These are phyloP conservation scores for Crithidia mellificae DNA, from an alignment of 208 protist genomes.

Conservation along the genomic window DNA sequence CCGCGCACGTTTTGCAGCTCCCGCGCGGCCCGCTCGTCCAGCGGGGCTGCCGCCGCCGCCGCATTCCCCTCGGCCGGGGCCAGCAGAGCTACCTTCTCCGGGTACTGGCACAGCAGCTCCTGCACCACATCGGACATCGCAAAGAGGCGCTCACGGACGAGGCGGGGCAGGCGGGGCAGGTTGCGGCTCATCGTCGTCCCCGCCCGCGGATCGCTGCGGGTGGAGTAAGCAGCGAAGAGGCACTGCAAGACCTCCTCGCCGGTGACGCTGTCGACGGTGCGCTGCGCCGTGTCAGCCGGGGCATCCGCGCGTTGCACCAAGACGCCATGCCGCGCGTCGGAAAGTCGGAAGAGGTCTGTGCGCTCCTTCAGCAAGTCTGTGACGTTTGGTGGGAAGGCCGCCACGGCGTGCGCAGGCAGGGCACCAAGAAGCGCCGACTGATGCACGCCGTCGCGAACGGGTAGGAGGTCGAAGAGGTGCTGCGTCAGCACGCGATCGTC, in stretches of 20 bases:
- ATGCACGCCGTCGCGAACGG: constrained; percentile 35
- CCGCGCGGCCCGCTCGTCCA: constrained; percentile 16
- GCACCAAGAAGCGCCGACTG: constrained; percentile 31
- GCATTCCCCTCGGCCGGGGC: not conserved
- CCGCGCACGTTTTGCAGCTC: constrained; percentile 32
- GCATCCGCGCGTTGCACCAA: constrained; percentile 77
- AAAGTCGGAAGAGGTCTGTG: constrained; percentile 26
- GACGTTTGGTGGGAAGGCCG: constrained; percentile 32
- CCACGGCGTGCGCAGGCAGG: constrained; percentile 30
- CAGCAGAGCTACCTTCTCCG: constrained; percentile 77
- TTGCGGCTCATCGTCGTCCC: constrained; percentile 70
- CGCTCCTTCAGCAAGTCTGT: constrained; percentile 25
- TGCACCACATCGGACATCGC: constrained; percentile 58
- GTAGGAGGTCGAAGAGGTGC: constrained; percentile 75
- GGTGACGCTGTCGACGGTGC: constrained; percentile 34
- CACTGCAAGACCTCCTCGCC: constrained; percentile 75
- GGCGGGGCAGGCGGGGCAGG: constrained; percentile 41
- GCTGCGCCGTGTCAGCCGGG: constrained; percentile 10
- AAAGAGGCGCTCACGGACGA: constrained; percentile 43
- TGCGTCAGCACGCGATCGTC: constrained; percentile 74
- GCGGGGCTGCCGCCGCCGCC: not conserved
- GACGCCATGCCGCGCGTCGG: constrained; percentile 37
- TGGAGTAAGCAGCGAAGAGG: constrained; percentile 63
- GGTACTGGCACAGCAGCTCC: constrained; percentile 57
- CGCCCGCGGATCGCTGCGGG: constrained; percentile 43